Base-by-base conservation (phyloP, 441 rosid species). In the Populus trichocarpa region DNA sequence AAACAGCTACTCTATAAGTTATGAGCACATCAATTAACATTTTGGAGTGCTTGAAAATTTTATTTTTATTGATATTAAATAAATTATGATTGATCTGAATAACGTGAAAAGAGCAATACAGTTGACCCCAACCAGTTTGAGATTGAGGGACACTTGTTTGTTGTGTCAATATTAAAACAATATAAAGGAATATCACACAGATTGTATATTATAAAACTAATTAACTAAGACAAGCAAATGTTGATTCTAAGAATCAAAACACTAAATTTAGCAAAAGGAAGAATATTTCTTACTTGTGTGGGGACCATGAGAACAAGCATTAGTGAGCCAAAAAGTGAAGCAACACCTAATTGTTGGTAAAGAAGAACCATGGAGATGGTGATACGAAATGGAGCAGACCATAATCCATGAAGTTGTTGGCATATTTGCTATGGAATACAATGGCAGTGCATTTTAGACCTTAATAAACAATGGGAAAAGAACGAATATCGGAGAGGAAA, bases 321-420 rank as follows among this genome's bases (percentile, higher is more conserved):
- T 73, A 91, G 22, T 3, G 93, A 86, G 67, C 97, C 97, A 68
- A 93, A 82, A 83, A 93, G 85, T 10, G 98, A 91, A 79, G 99
- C 91, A 83, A 89, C 89, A 74, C 99, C 98, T 22, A 96, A 83
- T 82, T 96, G 98, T 79, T 90, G 97, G 86, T 93, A 96, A 72
- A 95, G 94, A 82, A 96, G 98, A 84, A 86, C 84, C 97, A 92
- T 90, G 30, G 97, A 77, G 67, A 93, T 75, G 40, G 81, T 84
- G 82, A 93, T 96, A 46, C 99, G 95, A 78, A 96, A 94, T 35
- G 99, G 99, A 75, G 99, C 94, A 4, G 99, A 96, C 97, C 99
- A 96, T 74, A 96, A 81, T 32, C 85, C 84, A 73, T 94, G 99
- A 78, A 96, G 92, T 59, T 84, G 98, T 82, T 84, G 90, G 87